Evolutionary conservation across 768 basidiomycete genomes (phyloP).

Genomic region (Tremella yokohamensis): DNA sequence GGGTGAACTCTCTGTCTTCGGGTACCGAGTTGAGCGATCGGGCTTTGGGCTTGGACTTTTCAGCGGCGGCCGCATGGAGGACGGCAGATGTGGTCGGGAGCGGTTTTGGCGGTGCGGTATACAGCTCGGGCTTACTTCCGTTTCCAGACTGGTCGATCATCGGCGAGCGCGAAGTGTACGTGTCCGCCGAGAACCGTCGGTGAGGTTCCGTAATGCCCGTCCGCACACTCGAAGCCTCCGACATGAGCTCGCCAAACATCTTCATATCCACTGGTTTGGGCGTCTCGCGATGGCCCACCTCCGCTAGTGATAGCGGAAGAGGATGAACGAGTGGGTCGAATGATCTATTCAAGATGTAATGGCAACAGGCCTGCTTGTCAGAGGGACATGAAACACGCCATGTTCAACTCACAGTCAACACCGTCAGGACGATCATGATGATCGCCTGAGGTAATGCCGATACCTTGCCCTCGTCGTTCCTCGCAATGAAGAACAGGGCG

Average conservation of each 20-base stretch:
- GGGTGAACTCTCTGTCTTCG: not conserved
- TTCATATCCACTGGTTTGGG: not conserved
- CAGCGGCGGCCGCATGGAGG: not conserved
- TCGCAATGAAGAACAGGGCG: constrained; percentile 85
- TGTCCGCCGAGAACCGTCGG: too few species aligned
- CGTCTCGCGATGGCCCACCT: not conserved
- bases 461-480: constrained; percentile 57
- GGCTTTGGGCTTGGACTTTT: not conserved
- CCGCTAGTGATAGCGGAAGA: constrained; percentile 74
- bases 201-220: too few species aligned
- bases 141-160: too few species aligned
- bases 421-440: constrained; percentile 79
- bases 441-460: constrained; percentile 70
- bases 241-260: constrained; percentile 1
- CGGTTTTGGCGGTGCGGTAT: not conserved
- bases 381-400: not conserved
- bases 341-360: constrained; percentile 70
- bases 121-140: not conserved
- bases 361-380: constrained; percentile 61
- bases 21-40: not conserved
- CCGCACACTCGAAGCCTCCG: too few species aligned
- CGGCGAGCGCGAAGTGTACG: too few species aligned
- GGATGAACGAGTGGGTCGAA: constrained; percentile 72
- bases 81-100: not conserved
- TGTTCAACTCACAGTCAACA: constrained; percentile 75